Base-by-base conservation (phyloP, 2,329 filamentous ascomycete species). In the Lachnellula suecica region DNA sequence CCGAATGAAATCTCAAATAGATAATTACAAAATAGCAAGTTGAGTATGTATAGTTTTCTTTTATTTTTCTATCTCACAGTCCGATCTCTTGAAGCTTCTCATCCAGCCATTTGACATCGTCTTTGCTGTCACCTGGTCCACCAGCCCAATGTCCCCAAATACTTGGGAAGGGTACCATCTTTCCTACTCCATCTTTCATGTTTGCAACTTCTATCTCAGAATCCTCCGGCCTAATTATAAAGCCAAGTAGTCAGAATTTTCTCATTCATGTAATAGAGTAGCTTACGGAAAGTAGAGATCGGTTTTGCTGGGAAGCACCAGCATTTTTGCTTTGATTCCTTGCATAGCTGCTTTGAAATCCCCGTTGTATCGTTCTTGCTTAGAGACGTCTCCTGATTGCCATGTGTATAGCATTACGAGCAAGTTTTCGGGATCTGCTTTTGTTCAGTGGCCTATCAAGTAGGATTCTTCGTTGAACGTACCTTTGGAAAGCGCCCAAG, bases 211-310 rank as follows among this genome's bases (percentile, higher is more conserved):
- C 89, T 51, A 85, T 84, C 62, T 88, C 81, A 0, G 87, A 91
- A 59, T 92, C 89, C 62, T 92, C 88, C 0, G 88, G 87, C 47
- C 82, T 85, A 56, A 34, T 54, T 19, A 35, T 35, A 27, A n/a
- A 4, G 2, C 9, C 11, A 6, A 25, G 37, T n/a, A 54, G 63
- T 34, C 20, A 53, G 37, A 11, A 38, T 17, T 27, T 11, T 25
- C 17, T 23, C 13, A 45, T 11, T 5, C 23, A 23, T 24, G 15
- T 24, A 3, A 4, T 13, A 47, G 6, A 38, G 1, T 17, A 42
- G 71, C 79, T 71, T 65, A 83, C 75, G 89, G 87, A 59, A 94
- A 93, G 65, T 93, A 93, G 4, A 93, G 74, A 65, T 93, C 89
- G 0, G 87, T 91, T 65, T 88, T 83, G 20, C 76, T 72, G 0